Evolutionary conservation across 345 rosid genomes (phyloP), one percentile per base, ranked within the genome.

Genomic region (Lepidium sativum): DNA sequence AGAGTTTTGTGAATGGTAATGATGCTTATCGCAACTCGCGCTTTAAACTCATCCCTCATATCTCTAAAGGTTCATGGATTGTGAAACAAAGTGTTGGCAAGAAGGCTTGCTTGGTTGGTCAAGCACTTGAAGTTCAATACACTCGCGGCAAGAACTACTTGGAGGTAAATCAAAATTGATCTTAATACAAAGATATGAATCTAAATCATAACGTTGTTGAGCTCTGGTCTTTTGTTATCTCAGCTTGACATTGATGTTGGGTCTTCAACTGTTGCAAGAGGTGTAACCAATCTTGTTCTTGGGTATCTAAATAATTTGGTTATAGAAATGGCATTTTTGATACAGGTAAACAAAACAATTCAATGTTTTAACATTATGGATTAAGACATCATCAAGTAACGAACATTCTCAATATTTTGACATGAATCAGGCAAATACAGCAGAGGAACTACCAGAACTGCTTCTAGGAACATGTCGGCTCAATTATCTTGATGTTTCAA

Each of bases 41-140:
- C 44, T 88, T 95, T 61, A 95, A 95, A 77, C 88, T 95, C 56
- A 86, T 95, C 77, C 97, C 99, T 7, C 84, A 84, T 70, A 81
- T 95, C 75, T 86, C 97, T 8, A 82, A 91, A 95, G 99, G 97
- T 42, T 86, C 99, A 35, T 91, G 99, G 99, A 84, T 95, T 34
- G 97, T 86, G 34, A 95, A 86, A 81, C 96, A 88, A 67, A 88
- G 97, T 66, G 95, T 95, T 54, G 96, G 97, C 27, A 95, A 91
- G 80, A 86, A 87, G 60, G 86, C 95, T 25, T 81, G 95, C 75
- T 74, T 95, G 68, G 63, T 95, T 9, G 96, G 95, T 58, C 95
- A 84, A 47, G 80, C 85, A 40, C 96, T 94, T 6, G 89, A 84
- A 75, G 72, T 78, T 3, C 71, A 73, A 66, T 91, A 91, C 56